A percentile compares a stretch with the other conserved stretches of the same genome.
Evolutionary conservation across 2,329 filamentous ascomycete species (phyloP).

Genomic region (Elsinoe perseae): DNA sequence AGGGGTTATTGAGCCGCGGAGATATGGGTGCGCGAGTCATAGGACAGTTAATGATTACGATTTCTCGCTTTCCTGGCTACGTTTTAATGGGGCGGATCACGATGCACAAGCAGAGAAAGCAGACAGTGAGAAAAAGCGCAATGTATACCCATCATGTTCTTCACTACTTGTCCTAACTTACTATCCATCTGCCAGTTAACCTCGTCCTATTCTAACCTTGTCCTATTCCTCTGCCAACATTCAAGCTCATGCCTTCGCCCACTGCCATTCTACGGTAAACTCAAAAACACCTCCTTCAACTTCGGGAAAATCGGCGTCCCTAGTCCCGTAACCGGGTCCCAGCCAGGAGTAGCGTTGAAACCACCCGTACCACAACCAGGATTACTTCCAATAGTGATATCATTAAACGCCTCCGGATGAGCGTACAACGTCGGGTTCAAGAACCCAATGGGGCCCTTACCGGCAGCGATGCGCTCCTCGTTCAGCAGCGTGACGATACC

Average conservation of each 20-base stretch:
- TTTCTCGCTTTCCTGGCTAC: not conserved
- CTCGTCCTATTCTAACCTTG: no score
- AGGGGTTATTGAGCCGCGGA: not conserved
- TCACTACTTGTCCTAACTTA: no score
- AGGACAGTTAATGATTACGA: not conserved
- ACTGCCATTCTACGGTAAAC: slow-evolving; percentile 20
- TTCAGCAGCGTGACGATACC: slow-evolving; percentile 19
- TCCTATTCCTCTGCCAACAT: no score
- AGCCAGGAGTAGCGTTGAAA: slow-evolving; percentile 19
- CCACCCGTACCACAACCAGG: slow-evolving; percentile 21
- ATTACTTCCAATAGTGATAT: slow-evolving; percentile 22
- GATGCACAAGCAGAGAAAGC: not conserved
- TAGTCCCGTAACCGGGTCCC: slow-evolving; percentile 27
- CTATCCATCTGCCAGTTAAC: no score
- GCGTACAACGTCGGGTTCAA: slow-evolving; percentile 24
- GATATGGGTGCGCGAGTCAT: not conserved
- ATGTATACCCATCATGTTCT: slow-evolving; percentile 1
- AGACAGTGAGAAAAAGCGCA: not conserved
- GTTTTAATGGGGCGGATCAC: not conserved
- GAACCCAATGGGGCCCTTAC: slow-evolving; percentile 22
- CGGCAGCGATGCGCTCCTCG: slow-evolving; percentile 16
- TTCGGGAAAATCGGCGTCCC: slow-evolving; percentile 26
- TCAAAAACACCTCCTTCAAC: slow-evolving; percentile 24
- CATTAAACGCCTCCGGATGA: slow-evolving; percentile 21
- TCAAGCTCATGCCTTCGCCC: no score